A percentile compares a stretch with the other conserved stretches of the same genome.
phyloP scores from a whole-genome alignment of 2,329 filamentous ascomycete species.

The Colletotrichum plurivorum region DNA sequence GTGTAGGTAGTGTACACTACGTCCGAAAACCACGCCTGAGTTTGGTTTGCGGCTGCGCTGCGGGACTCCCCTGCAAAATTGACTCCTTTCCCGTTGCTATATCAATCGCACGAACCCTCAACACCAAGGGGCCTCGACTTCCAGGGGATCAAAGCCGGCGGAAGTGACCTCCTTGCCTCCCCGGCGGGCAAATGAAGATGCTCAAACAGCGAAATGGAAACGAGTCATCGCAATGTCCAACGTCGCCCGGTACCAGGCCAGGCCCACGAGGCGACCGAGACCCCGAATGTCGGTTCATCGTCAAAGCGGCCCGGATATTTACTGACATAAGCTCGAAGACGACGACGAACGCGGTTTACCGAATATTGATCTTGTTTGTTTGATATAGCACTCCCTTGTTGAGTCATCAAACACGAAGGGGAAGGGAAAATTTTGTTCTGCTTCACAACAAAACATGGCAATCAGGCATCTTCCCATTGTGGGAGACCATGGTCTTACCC shows the following conservation, averaged over 20 bases:
- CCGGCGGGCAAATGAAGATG: conserved; percentile 15
- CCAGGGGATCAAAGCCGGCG: conserved; percentile 2
- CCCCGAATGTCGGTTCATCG: conserved; percentile 19
- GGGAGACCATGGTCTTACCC: conserved; percentile 27
- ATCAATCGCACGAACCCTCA: conserved; percentile 40
- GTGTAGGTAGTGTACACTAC: not conserved
- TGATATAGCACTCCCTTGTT: conserved; percentile 22
- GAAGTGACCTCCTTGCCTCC: conserved; percentile 3
- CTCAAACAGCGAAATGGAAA: conserved; percentile 20
- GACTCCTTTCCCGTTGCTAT: conserved; percentile 36
- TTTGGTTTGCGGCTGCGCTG: not conserved
- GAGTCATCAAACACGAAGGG: conserved; percentile 30
- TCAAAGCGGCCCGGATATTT: conserved; percentile 36
- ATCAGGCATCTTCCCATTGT: conserved; percentile 31
- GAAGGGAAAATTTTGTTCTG: conserved; percentile 4
- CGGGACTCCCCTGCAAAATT: conserved; percentile 16
- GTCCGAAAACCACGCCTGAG: no score
- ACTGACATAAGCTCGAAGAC: conserved; percentile 34
- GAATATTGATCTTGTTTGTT: conserved; percentile 3
- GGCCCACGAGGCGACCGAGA: conserved; percentile 32
- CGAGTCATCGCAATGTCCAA: conserved; percentile 26
- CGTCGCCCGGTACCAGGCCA: conserved; percentile 20
- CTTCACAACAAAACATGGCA: conserved; percentile 32
- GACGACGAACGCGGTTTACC: conserved; percentile 1
- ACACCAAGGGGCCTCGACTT: conserved; percentile 23